Evolutionary conservation across 1,284 basidiomycete genomes (phyloP).

Genomic region (Trichosporon sp.): DNA sequence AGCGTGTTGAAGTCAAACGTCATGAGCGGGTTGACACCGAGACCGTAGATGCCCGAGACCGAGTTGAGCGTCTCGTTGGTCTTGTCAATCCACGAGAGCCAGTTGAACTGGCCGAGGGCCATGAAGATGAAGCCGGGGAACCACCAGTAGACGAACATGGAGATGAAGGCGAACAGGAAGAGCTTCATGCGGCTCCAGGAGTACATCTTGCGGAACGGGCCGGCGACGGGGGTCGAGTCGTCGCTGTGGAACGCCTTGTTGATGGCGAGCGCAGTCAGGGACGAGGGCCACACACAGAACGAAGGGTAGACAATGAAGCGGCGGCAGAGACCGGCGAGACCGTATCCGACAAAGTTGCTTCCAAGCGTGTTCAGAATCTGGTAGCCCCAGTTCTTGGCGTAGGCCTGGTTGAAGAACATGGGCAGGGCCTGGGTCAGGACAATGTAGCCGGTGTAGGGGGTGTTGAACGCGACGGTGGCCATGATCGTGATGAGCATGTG

Average conservation of each 20-base stretch:
- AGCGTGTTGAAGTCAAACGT: slow-evolving; percentile 53
- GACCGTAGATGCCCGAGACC: slow-evolving; percentile 44
- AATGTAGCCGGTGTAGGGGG: slow-evolving; percentile 55
- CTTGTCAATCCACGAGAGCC: slow-evolving; percentile 66
- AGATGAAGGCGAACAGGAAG: slow-evolving; percentile 48
- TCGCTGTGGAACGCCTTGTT: slow-evolving; percentile 58
- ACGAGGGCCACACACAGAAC: slow-evolving; percentile 59
- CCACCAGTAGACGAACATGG: slow-evolving; percentile 56
- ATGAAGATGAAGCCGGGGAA: slow-evolving; percentile 56
- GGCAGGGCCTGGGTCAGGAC: slow-evolving; percentile 47
- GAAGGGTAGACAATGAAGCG: slow-evolving; percentile 60
- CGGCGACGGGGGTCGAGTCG: slow-evolving; percentile 50
- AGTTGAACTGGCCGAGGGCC: slow-evolving; percentile 63
- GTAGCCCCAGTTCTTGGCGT: slow-evolving; percentile 57
- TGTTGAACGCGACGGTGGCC: slow-evolving; percentile 45
- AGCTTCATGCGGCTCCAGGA: slow-evolving; percentile 51
- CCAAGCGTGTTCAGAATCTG: slow-evolving; percentile 53
- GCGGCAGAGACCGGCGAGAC: slow-evolving; percentile 59
- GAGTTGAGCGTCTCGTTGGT: slow-evolving; percentile 38
- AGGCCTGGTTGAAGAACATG: slow-evolving; percentile 48
- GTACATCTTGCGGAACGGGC: slow-evolving; percentile 50
- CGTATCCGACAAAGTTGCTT: slow-evolving; percentile 60
- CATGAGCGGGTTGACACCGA: slow-evolving; percentile 43
- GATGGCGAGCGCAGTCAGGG: slow-evolving; percentile 58
- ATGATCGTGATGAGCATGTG: slow-evolving; percentile 53